These are phyloP conservation scores for Trebouxiophyceae sp. DNA, from an alignment of 163 green algal species.

Conservation along the genomic window DNA sequence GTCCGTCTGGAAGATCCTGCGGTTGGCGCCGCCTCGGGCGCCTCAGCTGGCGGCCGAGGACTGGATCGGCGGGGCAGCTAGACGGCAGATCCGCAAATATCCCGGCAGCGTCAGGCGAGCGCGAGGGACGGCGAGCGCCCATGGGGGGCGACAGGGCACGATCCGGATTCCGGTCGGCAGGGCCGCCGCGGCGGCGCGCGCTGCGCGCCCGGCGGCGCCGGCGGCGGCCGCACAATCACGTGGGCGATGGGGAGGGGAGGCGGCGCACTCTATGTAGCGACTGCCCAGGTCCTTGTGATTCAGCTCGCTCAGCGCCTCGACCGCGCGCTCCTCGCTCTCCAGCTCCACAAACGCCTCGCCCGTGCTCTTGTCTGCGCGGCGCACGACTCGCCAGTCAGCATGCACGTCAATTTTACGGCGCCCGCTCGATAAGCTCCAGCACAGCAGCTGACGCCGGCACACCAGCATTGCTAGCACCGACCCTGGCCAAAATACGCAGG, in stretches of 20 bases:
- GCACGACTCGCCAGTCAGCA: neutral
- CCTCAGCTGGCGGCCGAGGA: neutral
- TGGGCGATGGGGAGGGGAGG: neutral
- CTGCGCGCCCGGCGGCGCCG: no score
- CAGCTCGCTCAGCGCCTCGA: conserved; percentile 31
- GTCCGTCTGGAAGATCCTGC: conserved; percentile 51
- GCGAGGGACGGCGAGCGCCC: no score
- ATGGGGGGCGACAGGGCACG: no score
- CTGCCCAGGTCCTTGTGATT: conserved; percentile 55
- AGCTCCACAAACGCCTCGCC: conserved; percentile 72
- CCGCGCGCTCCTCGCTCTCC: conserved; percentile 22
- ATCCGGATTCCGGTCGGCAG: no score
- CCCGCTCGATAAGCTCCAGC: no score
- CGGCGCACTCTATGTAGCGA: conserved; percentile 74
- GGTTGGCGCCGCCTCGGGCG: neutral
- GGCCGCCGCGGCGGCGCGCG: no score
- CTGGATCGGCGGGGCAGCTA: neutral
- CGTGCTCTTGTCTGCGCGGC: conserved; percentile 46
- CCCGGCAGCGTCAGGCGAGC: no score
- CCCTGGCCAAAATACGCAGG: neutral
- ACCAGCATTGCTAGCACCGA: neutral
- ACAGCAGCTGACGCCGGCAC: neutral
- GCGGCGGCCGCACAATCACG: no score
- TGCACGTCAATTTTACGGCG: neutral
- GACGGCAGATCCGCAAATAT: no score